Evolutionary conservation across 306 rosid genomes (phyloP).

Genomic region (Gleditsia sinensis): DNA sequence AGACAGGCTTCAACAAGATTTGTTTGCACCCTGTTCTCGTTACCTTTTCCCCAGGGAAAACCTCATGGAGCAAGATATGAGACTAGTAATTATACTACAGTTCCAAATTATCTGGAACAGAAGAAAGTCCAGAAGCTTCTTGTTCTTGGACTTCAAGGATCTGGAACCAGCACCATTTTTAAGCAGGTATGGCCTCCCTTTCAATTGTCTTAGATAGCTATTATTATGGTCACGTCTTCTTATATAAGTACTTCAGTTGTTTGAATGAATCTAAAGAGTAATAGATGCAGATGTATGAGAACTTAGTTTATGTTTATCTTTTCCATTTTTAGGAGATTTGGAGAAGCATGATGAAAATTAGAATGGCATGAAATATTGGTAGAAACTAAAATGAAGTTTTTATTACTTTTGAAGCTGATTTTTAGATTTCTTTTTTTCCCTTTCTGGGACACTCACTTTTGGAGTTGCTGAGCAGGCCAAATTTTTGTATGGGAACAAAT

Average conservation of each 20-base stretch:
- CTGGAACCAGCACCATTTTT: slow-evolving; percentile 97
- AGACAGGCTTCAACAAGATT: slow-evolving; percentile 87
- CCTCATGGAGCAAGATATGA: slow-evolving; percentile 79
- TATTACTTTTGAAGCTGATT: neutral
- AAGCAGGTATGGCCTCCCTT: slow-evolving; percentile 82
- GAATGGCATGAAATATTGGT: slow-evolving; percentile 2
- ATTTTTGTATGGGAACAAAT: slow-evolving; percentile 82
- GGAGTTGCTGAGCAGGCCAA: slow-evolving; percentile 69
- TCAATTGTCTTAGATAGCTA: neutral
- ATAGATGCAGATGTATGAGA: slow-evolving; percentile 9
- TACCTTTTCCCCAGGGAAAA: slow-evolving; percentile 85
- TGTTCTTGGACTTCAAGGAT: slow-evolving; percentile 89
- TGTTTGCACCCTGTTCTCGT: slow-evolving; percentile 71
- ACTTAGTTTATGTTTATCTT: slow-evolving; percentile 6
- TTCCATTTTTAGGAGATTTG: neutral
- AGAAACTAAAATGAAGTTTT: neutral
- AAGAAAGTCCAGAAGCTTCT: slow-evolving; percentile 88
- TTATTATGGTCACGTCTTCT: neutral
- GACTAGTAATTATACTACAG: slow-evolving; percentile 73
- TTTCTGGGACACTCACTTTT: slow-evolving; percentile 28
- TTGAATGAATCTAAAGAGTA: neutral
- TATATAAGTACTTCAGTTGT: slow-evolving; percentile 21
- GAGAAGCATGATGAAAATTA: neutral
- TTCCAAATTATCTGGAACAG: slow-evolving; percentile 85
- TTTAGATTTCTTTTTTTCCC: neutral